Conservation (phyloP, 1,284 basidiomycete species). For the Volvariella surrecta region DNA sequence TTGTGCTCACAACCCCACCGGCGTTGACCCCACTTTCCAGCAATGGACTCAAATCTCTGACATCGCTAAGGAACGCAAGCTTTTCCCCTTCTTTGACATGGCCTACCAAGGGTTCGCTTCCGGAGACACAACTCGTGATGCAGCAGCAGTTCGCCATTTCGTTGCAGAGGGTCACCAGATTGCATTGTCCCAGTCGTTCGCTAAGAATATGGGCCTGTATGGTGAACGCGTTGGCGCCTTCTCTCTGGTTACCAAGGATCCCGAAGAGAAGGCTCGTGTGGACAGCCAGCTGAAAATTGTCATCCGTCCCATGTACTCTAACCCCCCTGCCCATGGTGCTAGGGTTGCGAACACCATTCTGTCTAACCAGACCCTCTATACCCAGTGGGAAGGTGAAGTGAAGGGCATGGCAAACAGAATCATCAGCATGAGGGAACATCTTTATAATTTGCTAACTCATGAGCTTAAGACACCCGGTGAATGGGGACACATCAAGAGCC, state of each 20-base stretch:
- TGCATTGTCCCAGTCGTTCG: constrained; percentile 89
- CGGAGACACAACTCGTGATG: constrained; percentile 82
- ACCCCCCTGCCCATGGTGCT: constrained; percentile 95
- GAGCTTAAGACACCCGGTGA: constrained; percentile 86
- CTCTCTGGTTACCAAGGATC: constrained; percentile 67
- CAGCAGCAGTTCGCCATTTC: constrained; percentile 93
- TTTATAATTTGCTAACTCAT: constrained; percentile 76
- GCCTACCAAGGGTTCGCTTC: constrained; percentile 97
- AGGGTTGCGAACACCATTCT: constrained; percentile 84
- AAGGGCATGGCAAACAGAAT: constrained; percentile 96
- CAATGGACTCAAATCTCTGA: constrained; percentile 94
- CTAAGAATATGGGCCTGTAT: constrained; percentile 99
- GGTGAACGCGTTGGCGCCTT: constrained; percentile 97
- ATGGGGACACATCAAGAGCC: constrained; percentile 95
- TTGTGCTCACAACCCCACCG: constrained; percentile 97
- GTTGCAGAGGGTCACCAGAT: constrained; percentile 83
- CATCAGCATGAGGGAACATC: constrained; percentile 87
- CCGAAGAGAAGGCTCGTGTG: constrained; percentile 83
- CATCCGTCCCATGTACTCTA: constrained; percentile 97
- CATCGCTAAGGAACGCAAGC: constrained; percentile 78
- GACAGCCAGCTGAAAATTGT: constrained; percentile 95
- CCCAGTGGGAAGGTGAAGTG: constrained; percentile 87
- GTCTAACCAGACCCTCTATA: constrained; percentile 68
- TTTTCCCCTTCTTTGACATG: constrained; percentile 96
- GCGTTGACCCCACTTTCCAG: constrained; percentile 88